Evolutionary conservation across 2,329 filamentous ascomycete species (phyloP), one percentile per base, ranked within the genome.

Genomic region (Parastagonospora nodorum): DNA sequence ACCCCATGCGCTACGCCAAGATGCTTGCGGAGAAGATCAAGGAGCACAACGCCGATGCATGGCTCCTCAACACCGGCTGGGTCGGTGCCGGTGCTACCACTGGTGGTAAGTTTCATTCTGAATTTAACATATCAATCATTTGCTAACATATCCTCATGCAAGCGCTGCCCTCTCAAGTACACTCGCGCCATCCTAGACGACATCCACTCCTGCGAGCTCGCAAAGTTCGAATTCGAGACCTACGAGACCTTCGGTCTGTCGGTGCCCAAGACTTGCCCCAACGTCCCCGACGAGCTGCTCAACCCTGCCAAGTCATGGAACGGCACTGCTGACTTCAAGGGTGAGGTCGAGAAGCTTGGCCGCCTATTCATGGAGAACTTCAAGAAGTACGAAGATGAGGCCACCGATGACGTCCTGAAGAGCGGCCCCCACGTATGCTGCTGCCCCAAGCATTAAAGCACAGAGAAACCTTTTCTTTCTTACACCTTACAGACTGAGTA

Each of bases 21-120:
- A 99, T 99, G 94, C 84, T 99, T 56, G 94, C 94, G 32, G 90
- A 97, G 76, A 97, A 97, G 88, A 99, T 99, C 74, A 85, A 93
- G 71, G 77, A 90, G 66, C 92, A 99, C 87, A 90, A 92, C 71
- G 88, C 92, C 78, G 96, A 96, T 75, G 94, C 93, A 68, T 99
- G 94, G 94, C 84, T 99, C 64, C 88, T 99, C 77, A 97, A 97
- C 88, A 97, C 92, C 68, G 92, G 92, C 67, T 97, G 92, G 92
- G 92, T 95, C 73, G 92, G 92, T 73, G 92, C 92, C 68, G 90
- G 91, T 72, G 90, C 89, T 71, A 86, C 88, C 68, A 94, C 92
- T 69, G 93, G 92, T 62, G 92, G 92, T 77, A 96, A 96, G 77
- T 41, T 14, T 7, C 5, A 10, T 10, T 5, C 14, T 29, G n/a